phyloP scores from a whole-genome alignment of 2,329 filamentous ascomycete species.

The Arachnomyces sp. region DNA sequence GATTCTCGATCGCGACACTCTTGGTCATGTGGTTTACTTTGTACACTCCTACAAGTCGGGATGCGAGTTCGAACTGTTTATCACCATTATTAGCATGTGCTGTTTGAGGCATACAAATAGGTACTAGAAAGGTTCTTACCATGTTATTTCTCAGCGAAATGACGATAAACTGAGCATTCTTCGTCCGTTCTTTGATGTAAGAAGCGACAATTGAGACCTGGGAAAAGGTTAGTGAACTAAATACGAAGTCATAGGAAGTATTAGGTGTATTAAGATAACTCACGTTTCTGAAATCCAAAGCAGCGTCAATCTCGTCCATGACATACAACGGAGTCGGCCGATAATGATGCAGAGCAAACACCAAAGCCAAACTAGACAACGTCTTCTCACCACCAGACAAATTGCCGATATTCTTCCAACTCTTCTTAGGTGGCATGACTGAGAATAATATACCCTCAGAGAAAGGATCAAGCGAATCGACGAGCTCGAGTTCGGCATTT shows the following conservation, averaged over 20 bases:
- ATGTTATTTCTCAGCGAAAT: slow-evolving; percentile 98
- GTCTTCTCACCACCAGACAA: slow-evolving; percentile 96
- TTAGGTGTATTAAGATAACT: slow-evolving; percentile 38
- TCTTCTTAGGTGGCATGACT: slow-evolving; percentile 99
- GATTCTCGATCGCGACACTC: slow-evolving; percentile 81
- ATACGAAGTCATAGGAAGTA: slow-evolving; percentile 8
- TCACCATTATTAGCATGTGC: slow-evolving; percentile 1
- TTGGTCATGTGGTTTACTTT: slow-evolving; percentile 99
- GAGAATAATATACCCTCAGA: slow-evolving; percentile 94
- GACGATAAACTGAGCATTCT: slow-evolving; percentile 98
- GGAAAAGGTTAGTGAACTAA: neutral
- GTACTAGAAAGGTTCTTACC: slow-evolving; percentile 32
- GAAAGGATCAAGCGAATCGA: slow-evolving; percentile 93
- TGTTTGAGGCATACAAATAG: slow-evolving; percentile 6
- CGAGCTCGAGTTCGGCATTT: slow-evolving; percentile 93
- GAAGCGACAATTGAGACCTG: slow-evolving; percentile 95
- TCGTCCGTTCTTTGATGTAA: slow-evolving; percentile 98
- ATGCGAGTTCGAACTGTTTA: slow-evolving; percentile 75
- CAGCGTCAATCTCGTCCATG: slow-evolving; percentile 99
- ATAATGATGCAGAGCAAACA: slow-evolving; percentile 98
- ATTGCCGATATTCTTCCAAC: slow-evolving; percentile 99
- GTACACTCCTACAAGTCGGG: slow-evolving; percentile 90
- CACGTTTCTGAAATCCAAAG: slow-evolving; percentile 94
- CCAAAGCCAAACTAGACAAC: slow-evolving; percentile 78
- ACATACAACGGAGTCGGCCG: slow-evolving; percentile 96